These are phyloP conservation scores for Simmondsia chinensis DNA, from an alignment of 148 eudicot species.

Conservation along the genomic window DNA sequence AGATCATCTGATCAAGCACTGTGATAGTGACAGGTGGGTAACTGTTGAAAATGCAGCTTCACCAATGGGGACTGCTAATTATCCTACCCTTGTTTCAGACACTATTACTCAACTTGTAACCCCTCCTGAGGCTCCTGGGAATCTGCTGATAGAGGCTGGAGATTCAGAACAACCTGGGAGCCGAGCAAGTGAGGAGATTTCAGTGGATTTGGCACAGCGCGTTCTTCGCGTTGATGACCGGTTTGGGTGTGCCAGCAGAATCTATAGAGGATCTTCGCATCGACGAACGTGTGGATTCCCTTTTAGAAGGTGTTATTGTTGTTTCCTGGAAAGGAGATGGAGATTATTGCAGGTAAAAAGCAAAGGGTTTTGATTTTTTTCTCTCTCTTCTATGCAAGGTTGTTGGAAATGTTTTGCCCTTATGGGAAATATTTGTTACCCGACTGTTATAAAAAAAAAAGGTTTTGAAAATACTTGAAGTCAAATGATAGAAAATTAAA, in stretches of 20 bases:
- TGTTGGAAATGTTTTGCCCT: too few relatives aligned
- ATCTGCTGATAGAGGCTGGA: constrained; percentile 51
- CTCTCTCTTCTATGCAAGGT: too few relatives aligned
- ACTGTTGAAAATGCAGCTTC: constrained; percentile 97
- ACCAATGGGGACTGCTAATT: constrained; percentile 52
- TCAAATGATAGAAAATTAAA: too few relatives aligned
- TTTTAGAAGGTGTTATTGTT: constrained; percentile 50
- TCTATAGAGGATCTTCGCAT: constrained; percentile 36
- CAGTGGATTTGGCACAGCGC: constrained; percentile 12
- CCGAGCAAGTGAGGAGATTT: constrained; percentile 21
- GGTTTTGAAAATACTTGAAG: too few relatives aligned
- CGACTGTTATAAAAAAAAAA: too few relatives aligned
- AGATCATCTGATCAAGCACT: constrained; percentile 83
- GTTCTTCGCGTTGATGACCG: constrained; percentile 15
- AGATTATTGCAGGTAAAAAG: constrained; percentile 57
- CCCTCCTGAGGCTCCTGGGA: constrained; percentile 88
- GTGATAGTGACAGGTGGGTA: constrained; percentile 87
- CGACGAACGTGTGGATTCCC: constrained; percentile 71
- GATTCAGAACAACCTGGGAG: constrained; percentile 24
- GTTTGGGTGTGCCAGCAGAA: constrained; percentile 11
- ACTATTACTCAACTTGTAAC: constrained; percentile 52
- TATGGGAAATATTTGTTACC: too few relatives aligned
- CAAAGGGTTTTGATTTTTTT: too few relatives aligned
- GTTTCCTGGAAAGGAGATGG: constrained; percentile 79
- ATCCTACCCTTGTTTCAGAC: constrained; percentile 59